Evolutionary conservation across 2,329 filamentous ascomycete genomes (phyloP).

Genomic region (Xylaria sp.): DNA sequence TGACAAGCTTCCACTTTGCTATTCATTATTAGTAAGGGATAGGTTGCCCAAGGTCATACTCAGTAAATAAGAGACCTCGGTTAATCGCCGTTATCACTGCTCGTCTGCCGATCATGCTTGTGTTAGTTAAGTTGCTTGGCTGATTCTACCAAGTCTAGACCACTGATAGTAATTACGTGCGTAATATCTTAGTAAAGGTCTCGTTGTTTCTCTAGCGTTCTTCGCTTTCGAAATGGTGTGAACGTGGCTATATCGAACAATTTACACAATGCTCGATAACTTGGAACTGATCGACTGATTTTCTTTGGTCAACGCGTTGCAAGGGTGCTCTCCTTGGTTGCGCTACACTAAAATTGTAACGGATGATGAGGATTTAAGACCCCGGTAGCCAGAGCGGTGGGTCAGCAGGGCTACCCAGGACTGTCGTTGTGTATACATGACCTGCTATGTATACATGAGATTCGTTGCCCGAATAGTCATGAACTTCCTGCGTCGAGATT

Average conservation of each 20-base stretch:
- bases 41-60: neutral
- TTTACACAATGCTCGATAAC: neutral
- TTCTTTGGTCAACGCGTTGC: neutral
- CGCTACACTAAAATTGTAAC: conserved; percentile 1
- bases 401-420: neutral
- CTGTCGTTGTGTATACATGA: neutral
- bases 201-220: neutral
- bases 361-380: neutral
- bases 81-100: no score
- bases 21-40: neutral
- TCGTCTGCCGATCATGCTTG: neutral
- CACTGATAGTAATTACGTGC: neutral
- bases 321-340: neutral
- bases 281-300: neutral
- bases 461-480: neutral
- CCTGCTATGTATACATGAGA: neutral
- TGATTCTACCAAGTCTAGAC: neutral
- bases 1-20: neutral
- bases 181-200: neutral
- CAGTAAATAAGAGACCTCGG: neutral
- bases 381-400: neutral
- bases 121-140: neutral
- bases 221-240: neutral
- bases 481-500: neutral
- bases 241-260: neutral